A percentile compares a stretch with the other conserved stretches of the same genome.
phyloP scores from a whole-genome alignment of 768 basidiomycete genomes.

The Naematelia encephala region DNA sequence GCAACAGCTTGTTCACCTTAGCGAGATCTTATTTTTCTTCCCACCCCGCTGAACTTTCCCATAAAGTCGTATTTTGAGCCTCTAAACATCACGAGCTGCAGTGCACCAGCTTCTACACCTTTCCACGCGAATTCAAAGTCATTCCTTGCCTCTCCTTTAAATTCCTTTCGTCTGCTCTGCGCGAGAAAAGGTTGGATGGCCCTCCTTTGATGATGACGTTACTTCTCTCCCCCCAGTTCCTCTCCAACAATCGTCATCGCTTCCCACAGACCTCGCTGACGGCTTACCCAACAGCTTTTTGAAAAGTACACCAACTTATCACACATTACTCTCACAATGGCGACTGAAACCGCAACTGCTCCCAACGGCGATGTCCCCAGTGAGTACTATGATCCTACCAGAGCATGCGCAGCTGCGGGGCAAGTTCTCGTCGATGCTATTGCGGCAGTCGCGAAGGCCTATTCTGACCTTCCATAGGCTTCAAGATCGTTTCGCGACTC shows the following conservation, averaged over 20 bases:
- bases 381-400: background rate
- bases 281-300: background rate
- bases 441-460: background rate
- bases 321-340: background rate
- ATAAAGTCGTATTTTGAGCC: background rate
- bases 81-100: background rate
- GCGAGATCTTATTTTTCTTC: background rate
- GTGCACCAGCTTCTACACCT: background rate
- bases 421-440: background rate
- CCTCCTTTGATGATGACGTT: background rate
- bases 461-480: constrained; percentile 19
- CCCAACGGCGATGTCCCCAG: constrained; percentile 3
- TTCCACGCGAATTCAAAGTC: background rate
- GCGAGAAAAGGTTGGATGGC: background rate
- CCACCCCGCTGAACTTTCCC: background rate
- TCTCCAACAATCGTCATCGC: background rate
- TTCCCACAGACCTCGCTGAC: background rate
- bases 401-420: background rate
- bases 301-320: background rate
- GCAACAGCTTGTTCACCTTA: no score
- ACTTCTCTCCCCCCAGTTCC: no score
- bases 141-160: background rate
- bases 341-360: constrained; percentile 1
- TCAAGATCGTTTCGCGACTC: constrained; percentile 46
- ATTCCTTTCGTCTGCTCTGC: background rate